phyloP scores from a whole-genome alignment of 805 yeast species.

The Wickerhamomyces chambardii region DNA sequence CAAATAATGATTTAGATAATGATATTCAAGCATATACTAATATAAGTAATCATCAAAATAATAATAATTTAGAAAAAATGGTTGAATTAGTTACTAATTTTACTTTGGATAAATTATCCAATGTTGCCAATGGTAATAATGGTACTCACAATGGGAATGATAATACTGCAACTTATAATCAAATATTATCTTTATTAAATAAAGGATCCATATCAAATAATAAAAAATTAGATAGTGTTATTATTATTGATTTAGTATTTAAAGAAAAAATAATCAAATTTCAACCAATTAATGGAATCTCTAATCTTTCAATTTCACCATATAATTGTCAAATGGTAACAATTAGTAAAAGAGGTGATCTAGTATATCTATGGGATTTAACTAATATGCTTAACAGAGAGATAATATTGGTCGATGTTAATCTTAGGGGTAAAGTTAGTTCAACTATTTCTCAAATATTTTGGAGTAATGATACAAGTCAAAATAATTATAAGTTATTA shows the following conservation, averaged over 20 bases:
- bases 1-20: too few relatives aligned
- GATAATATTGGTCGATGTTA: slow-evolving; percentile 46
- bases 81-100: slow-evolving; percentile 38
- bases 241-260: slow-evolving; percentile 37
- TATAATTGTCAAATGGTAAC: slow-evolving; percentile 49
- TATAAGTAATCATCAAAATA: not conserved
- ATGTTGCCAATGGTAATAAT: slow-evolving; percentile 31
- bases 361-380: slow-evolving; percentile 55
- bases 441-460: slow-evolving; percentile 39
- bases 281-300: slow-evolving; percentile 54
- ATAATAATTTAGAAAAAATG: slow-evolving; percentile 9
- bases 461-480: slow-evolving; percentile 38
- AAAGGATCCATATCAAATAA: too few relatives aligned
- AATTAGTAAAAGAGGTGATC: slow-evolving; percentile 50
- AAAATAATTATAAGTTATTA: slow-evolving; percentile 28
- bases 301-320: slow-evolving; percentile 51
- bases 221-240: slow-evolving; percentile 25
- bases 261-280: slow-evolving; percentile 32
- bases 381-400: slow-evolving; percentile 39
- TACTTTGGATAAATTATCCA: slow-evolving; percentile 42
- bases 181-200: not conserved
- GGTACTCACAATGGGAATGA: slow-evolving; percentile 7
- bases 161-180: not conserved
- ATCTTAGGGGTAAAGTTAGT: slow-evolving; percentile 53
- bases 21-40: not conserved